Evolutionary conservation across 345 rosid genomes (phyloP), one percentile per base, ranked within the genome.

Genomic region (Eutrema heterophyllum): DNA sequence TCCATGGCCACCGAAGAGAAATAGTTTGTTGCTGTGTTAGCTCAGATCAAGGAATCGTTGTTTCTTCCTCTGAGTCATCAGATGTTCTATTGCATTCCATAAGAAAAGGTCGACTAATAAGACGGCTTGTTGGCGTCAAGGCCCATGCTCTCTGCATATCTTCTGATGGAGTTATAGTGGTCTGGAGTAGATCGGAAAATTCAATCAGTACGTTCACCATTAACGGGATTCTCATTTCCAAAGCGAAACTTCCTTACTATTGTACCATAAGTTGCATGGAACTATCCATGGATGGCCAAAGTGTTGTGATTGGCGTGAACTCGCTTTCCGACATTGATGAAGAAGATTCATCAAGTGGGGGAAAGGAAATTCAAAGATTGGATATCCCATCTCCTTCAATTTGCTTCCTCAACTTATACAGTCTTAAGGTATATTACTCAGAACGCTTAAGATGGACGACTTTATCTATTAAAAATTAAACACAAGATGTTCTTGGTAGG

Each of bases 21-120:
- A 78, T 92, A 78, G 66, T 76, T 8, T 84, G 88, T 74, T 92
- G 99, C 65, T 87, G 87, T 71, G 84, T 92, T 66, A 95, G 86
- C 83, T 92, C 97, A n/a, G 93, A 90, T 76, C 86, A 86, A 29
- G 97, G 99, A 73, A 72, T 92, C 44, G 93, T 84, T 65, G 92
- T 85, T 69, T 95, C 99, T 6, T 87, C 84, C 76, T 84, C 96
- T 36, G 79, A 75, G 21, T 86, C 88, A 27, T 83, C 93, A 38
- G 93, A 85, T 83, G 86, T 92, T 80, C 70, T 95, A 43, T 67
- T 95, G 79, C 97, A 95, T 84, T 86, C 97, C 56, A 46, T 84
- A 65, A 89, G 90, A 75, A 87, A 84, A 82, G 97, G 99, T 39
- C 85, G 97, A 55, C 83, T 95, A 78, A 76, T 95, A 73, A 85